Evolutionary conservation across 1,284 basidiomycete genomes (phyloP).

Genomic region (Hymenochaete sp.): DNA sequence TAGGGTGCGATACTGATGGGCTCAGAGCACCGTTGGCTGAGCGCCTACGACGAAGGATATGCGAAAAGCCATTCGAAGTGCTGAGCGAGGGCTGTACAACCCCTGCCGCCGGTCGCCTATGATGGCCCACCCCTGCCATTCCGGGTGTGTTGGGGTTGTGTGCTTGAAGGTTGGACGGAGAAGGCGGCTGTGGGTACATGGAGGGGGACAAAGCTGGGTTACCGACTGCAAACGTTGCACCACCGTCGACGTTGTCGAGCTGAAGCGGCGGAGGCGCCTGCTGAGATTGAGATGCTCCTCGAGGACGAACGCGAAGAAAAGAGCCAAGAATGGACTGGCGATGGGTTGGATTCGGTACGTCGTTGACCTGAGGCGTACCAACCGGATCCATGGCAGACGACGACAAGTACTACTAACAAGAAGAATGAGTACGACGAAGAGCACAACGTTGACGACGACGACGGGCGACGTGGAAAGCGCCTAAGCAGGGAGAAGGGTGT

Average conservation of each 20-base stretch:
- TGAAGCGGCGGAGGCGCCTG: conserved; percentile 12
- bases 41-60: conserved; percentile 20
- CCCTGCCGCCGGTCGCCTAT: neutral
- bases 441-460: too few species aligned
- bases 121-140: conserved; percentile 6
- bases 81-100: neutral
- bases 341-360: conserved; percentile 18
- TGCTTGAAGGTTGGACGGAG: conserved; percentile 1
- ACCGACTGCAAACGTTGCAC: neutral
- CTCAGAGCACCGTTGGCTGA: conserved; percentile 19
- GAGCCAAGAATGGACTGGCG: conserved; percentile 33
- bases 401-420: neutral
- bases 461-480: neutral
- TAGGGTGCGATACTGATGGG: neutral
- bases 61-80: conserved; percentile 11
- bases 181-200: conserved; percentile 10
- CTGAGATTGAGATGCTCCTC: conserved; percentile 33
- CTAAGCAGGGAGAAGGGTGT: neutral
- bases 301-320: conserved; percentile 32
- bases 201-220: neutral
- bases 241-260: conserved; percentile 6
- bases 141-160: conserved; percentile 15
- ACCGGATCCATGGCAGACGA: conserved; percentile 14
- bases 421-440: too few species aligned
- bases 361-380: conserved; percentile 9